Conservation (phyloP, 768 basidiomycete species). For the Tricholoma bakamatsutake region DNA sequence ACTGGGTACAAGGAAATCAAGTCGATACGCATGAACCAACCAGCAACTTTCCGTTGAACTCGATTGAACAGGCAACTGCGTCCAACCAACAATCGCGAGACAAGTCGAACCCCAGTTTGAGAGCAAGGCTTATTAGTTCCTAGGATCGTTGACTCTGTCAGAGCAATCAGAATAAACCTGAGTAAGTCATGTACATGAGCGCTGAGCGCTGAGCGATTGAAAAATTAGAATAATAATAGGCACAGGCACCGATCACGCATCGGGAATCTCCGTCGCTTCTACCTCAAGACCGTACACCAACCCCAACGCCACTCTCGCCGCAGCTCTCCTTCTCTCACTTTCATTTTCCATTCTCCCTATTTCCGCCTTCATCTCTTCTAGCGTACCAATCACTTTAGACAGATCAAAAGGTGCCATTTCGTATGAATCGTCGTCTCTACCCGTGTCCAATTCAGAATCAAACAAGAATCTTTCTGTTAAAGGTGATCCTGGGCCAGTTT, state of each 20-base stretch:
- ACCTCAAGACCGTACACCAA: constrained; percentile 63
- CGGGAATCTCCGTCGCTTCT: neutral
- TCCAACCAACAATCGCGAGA: neutral
- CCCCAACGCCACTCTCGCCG: constrained; percentile 67
- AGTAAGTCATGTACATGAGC: too few species aligned
- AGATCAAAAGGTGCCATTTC: constrained; percentile 55
- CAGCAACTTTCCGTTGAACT: neutral
- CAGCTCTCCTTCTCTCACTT: constrained; percentile 58
- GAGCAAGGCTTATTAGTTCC: too few species aligned
- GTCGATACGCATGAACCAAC: neutral
- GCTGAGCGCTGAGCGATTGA: too few species aligned
- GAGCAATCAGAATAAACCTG: neutral
- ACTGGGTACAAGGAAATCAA: neutral
- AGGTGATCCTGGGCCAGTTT: neutral
- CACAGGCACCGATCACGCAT: neutral
- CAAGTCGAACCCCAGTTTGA: too few species aligned
- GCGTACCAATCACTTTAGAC: constrained; percentile 47
- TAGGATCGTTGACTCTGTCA: too few species aligned
- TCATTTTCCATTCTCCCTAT: constrained; percentile 62
- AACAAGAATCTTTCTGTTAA: neutral
- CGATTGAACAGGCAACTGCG: neutral
- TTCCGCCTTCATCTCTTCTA: constrained; percentile 71
- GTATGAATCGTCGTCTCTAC: constrained; percentile 12
- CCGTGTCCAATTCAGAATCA: constrained; percentile 4
- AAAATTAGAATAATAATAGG: too few species aligned